Conservation (phyloP, 331 rosid genomes). For the Cydonia oblonga region DNA sequence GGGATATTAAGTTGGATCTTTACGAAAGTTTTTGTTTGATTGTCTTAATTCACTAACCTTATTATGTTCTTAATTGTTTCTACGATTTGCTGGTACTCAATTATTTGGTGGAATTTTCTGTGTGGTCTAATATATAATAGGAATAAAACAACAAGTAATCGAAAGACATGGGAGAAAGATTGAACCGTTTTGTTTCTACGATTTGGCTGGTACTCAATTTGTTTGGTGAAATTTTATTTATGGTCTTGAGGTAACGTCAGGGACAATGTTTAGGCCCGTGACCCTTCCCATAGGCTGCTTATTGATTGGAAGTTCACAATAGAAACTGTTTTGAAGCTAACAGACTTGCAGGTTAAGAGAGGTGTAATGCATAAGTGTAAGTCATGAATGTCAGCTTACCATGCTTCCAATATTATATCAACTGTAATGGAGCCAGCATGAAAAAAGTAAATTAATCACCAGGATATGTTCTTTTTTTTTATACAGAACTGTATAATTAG, state of each 20-base stretch:
- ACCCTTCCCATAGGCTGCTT: background rate
- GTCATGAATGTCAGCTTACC: slow-evolving; percentile 5
- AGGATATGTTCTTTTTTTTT: background rate
- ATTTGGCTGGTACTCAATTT: too few relatives aligned
- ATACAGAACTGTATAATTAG: background rate
- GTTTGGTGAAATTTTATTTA: too few relatives aligned
- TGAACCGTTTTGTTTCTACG: too few relatives aligned
- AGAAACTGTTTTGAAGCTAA: slow-evolving; percentile 4
- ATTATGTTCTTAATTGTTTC: too few relatives aligned
- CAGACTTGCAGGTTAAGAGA: background rate
- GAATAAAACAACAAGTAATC: too few relatives aligned
- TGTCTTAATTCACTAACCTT: too few relatives aligned
- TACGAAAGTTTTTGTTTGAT: too few relatives aligned
- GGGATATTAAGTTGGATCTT: too few relatives aligned
- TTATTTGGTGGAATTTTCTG: too few relatives aligned
- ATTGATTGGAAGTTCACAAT: slow-evolving; percentile 3
- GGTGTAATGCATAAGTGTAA: background rate
- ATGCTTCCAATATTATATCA: background rate
- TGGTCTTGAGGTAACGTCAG: slow-evolving; percentile 43
- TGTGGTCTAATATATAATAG: too few relatives aligned
- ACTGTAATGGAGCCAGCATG: background rate
- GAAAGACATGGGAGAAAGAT: too few relatives aligned
- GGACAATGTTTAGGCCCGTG: slow-evolving; percentile 11
- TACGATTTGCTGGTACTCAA: too few relatives aligned
- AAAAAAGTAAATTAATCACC: background rate